phyloP scores from a whole-genome alignment of 257 asterid species.

The Cynanchum wilfordii region DNA sequence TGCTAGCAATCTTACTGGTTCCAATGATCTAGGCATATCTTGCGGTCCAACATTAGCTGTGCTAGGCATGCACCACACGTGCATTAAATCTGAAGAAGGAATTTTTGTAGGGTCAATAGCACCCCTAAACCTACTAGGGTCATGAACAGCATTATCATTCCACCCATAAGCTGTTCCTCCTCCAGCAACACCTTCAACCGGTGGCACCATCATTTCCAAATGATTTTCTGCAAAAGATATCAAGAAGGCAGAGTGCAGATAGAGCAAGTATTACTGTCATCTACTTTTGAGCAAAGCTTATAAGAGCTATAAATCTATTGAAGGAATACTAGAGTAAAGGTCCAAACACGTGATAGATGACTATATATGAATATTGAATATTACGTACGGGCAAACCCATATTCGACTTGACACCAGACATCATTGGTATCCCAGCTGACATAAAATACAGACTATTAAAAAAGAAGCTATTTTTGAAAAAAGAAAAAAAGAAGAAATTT shows the following conservation, averaged over 20 bases:
- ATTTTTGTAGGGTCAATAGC: slow-evolving; percentile 74
- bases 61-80: slow-evolving; percentile 95
- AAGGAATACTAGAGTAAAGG: background rate
- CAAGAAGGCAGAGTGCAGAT: background rate
- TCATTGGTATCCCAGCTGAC: background rate
- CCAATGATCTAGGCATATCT: slow-evolving; percentile 79
- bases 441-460: background rate
- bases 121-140: slow-evolving; percentile 52
- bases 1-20: slow-evolving; percentile 51
- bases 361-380: background rate
- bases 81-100: slow-evolving; percentile 70
- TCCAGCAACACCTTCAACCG: slow-evolving; percentile 98
- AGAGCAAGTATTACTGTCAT: background rate
- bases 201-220: slow-evolving; percentile 57
- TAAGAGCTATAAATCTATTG: background rate
- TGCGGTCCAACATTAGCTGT: slow-evolving; percentile 91
- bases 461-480: no score
- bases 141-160: slow-evolving; percentile 54
- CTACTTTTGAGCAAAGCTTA: background rate
- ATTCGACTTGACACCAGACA: background rate
- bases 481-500: no score
- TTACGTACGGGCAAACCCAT: background rate
- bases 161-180: slow-evolving; percentile 99
- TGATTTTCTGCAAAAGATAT: slow-evolving; percentile 47
- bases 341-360: background rate